Evolutionary conservation across 257 asterid genomes (phyloP), one percentile per base, ranked within the genome.

Genomic region (Scutellaria barbata): DNA sequence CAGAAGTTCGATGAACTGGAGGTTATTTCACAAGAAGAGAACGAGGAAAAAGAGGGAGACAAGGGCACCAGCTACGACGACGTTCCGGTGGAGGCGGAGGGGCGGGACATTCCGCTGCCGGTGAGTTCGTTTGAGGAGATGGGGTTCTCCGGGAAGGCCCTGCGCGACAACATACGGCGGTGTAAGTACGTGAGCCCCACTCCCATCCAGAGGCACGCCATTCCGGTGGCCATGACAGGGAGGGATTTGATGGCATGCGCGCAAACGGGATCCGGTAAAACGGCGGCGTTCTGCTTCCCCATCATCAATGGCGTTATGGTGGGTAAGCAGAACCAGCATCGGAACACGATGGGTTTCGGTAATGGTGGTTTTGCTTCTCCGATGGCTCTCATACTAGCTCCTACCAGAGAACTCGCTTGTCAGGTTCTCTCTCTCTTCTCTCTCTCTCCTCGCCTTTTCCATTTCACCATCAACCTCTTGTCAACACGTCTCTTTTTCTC

Each of bases 231-330:
- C 37, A 75, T 86, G 86, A 79, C 72, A 0, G 96, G 96, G 12
- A 78, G 96, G 62, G 96, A 90, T 55, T 66, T 90, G 63, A 90
- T 90, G 96, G 96, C 96, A 2, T 88, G 92, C 47, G 96, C 96
- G 14, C 96, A 90, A 64, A 90, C 96, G 13, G 96, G 95, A 52
- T 90, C 96, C 25, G 95, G 96, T 3, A 90, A 90, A 69, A 90
- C 96, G 43, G 96, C 96, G 11, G 96, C 96, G 7, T 90, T 88
- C 65, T 90, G 95, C 74, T 88, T 90, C 60, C 95, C 96, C 11
- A 85, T 88, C 39, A 90, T 88, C 56, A 80, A 77, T 58, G 76
- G 79, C 78, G 73, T 86, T 66, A 9, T 80, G 59, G 48, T 25
- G 68, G 74, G 62, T 13, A 78, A 67, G 40, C 70, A 37, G 16